Evolutionary conservation across 2,329 filamentous ascomycete species (phyloP), one percentile per base, ranked within the genome.

Genomic region (Monilinia fructicola): DNA sequence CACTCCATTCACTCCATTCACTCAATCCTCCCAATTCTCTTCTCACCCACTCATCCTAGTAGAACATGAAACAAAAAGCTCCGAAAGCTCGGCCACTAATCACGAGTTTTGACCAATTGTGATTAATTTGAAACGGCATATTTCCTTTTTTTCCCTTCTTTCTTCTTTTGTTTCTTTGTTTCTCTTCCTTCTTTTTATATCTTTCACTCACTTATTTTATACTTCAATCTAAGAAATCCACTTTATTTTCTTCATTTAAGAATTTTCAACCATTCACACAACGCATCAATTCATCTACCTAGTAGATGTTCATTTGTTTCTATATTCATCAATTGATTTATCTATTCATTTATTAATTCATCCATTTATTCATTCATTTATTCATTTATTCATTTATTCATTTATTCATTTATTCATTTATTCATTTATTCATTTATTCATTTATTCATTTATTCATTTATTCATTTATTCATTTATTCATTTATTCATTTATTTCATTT

Each of bases 61-160:
- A 61, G 28, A 61, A 61, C 26, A 60, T 65, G 64, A 65, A 65
- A 65, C 64, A n/a, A n/a, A n/a, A n/a, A n/a, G n/a, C n/a, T n/a
- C n/a, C n/a, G 42, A 53, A 16, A 65, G n/a, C 55, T 61, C 46
- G 55, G 18, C 55, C 55, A 53, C 23, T 46, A 18, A 40, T 44
- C 0, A 28, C 26, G 38, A 64, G 12, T 44, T 54, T 42, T 44
- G 44, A 53, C 38, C 54, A 65, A 60, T 65, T 18, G 26, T 35
- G 35, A 40, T 42, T 28, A 54, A 61, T 23, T 23, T 31, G 35
- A 6, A 23, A 28, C 28, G n/a, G n/a, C 44, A 46, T 35, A 35
- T 35, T 35, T 35, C 6, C 31, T 35, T 35, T 35, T 9, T n/a
- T 28, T 21, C 16, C 9, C 40, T 23, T 40, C 21, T 28, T 40